Evolutionary conservation across 1,284 basidiomycete genomes (phyloP).

Genomic region (Ganoderma leucocontextum): DNA sequence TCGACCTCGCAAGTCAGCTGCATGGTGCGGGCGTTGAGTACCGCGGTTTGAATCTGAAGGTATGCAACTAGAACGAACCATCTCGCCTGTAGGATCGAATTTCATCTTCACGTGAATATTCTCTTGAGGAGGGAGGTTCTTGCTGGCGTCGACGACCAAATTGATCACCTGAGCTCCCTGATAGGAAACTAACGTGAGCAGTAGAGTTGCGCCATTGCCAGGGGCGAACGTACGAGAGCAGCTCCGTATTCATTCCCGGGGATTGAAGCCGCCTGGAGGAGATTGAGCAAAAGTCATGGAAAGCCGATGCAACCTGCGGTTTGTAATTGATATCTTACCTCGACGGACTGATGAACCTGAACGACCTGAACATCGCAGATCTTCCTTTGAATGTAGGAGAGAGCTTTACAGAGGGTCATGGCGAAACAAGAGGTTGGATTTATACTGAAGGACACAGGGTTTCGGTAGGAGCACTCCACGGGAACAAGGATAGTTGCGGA

Average conservation of each 20-base stretch:
- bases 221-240: background rate
- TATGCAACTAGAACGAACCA: background rate
- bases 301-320: background rate
- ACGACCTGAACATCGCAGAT: background rate
- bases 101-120: conserved; percentile 32
- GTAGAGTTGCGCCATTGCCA: background rate
- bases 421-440: background rate
- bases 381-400: background rate
- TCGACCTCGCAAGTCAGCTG: background rate
- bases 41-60: background rate
- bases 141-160: conserved; percentile 41
- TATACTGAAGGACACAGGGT: background rate
- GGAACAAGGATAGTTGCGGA: background rate
- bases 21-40: background rate
- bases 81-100: background rate
- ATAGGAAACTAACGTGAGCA: background rate
- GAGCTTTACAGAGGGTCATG: background rate
- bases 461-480: background rate
- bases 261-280: background rate
- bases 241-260: background rate
- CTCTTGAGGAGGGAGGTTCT: conserved; percentile 26
- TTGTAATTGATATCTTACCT: background rate
- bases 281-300: background rate
- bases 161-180: conserved; percentile 39
- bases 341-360: background rate